Evolutionary conservation across 345 rosid genomes (phyloP), one percentile per base, ranked within the genome.

Genomic region (Aegle marmelos): DNA sequence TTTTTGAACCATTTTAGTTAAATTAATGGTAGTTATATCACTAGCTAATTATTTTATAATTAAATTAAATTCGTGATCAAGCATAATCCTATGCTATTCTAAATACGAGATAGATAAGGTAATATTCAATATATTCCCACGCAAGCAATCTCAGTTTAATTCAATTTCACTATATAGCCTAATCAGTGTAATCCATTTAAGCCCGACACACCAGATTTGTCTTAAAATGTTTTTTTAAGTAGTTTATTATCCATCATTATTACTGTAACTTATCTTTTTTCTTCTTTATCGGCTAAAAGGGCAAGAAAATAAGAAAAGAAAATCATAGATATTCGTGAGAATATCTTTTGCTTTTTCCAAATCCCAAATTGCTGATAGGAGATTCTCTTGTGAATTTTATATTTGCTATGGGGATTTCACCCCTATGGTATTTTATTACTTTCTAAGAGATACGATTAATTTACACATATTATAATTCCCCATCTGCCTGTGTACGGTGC

Each of bases 311-410:
- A 10, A 16, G 41, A 68, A 69, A 75, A 79, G 28, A 74, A 61
- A 74, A 71, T 30, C 80, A 74, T 86, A 45, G 86, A 17, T 67
- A 66, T 34, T 68, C 85, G 85, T 62, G 88, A 83, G 80, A 81
- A 81, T 57, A 86, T 24, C 65, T 83, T 68, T 58, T 61, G 72
- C 74, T 72, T 81, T 81, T 81, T 54, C n/a, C 85, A 79, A 79
- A 81, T 86, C 85, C 86, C 83, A 63, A 83, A 73, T 66, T 30
- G 59, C 36, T 7, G 72, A 19, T 65, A 59, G 22, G 50, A 45
- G 50, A 45, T 45, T 39, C 45, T 39, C 10, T 39, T 8, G 45
- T 9, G 45, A 9, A 9, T 4, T 76, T n/a, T 67, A 48, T 19
- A 3, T 68, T 56, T 76, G 58, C 3, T 13, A 22, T 64, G 62